Evolutionary conservation across 192 early-diverging fungal species (phyloP), one percentile per base, ranked within the genome.

Genomic region (Coemansia sp.): DNA sequence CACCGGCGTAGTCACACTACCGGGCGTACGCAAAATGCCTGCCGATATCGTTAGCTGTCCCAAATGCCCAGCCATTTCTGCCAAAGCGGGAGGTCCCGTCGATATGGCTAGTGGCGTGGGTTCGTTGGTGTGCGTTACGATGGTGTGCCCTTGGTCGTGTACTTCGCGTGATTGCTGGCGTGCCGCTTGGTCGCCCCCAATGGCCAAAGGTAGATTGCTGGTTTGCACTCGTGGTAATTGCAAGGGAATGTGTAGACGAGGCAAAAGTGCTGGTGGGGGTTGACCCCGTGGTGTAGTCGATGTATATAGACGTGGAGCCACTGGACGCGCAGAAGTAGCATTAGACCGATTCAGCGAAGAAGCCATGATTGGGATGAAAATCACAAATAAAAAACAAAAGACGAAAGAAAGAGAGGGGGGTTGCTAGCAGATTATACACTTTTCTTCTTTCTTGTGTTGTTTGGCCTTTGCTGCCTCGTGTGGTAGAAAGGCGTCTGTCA

Each of bases 261-360:
- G 72, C 8, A 50, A 27, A 27, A 62, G 62, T 22, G 62, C 43
- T 7, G 66, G 55, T 22, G 55, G 40, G 1, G 70, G 56, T 22
- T 70, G 70, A 17, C 76, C 76, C 1, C 76, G 62, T 17, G 70
- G 76, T 19, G 76, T 79, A 6, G 76, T 79, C n/a, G 76, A 32
- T 12, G 62, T 73, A 41, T 79, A 79, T 2, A 79, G 66, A 0
- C 76, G 70, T 4, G 57, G 65, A 4, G 62, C 56, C 3, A 62
- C 39, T 5, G 76, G 70, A 15, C 73, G 42, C 22, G 48, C 59
- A 21, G 70, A 27, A 14, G 80, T 82, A n/a, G 80, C 80, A 62
- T 82, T 82, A 19, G 80, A 82, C 12, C 80, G 67, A 53, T 74
- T 77, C 1, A 82, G 60, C n/a, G 74, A 70, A 4, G 77, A 82